phyloP scores from a whole-genome alignment of 2,329 filamentous ascomycete genomes.

The Diaporthe australafricana region DNA sequence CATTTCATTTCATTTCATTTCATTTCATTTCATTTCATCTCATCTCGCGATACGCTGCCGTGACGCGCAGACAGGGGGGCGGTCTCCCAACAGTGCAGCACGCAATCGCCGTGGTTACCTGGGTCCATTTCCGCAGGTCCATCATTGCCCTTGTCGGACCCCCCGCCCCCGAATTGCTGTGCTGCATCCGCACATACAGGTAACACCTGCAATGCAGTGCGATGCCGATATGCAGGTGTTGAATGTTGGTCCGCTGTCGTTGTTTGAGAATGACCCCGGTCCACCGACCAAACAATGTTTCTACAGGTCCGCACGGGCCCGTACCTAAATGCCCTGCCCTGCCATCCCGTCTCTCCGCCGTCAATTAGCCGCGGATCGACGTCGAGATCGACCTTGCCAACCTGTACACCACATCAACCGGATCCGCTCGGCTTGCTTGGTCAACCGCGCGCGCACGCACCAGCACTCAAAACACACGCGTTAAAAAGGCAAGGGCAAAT shows the following conservation, averaged over 20 bases:
- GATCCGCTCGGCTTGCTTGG: too few relatives aligned
- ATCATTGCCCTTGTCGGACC: not conserved
- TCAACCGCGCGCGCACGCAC: too few relatives aligned
- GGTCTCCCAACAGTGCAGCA: conserved; percentile 6
- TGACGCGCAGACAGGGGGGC: conserved; percentile 2
- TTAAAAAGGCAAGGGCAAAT: too few relatives aligned
- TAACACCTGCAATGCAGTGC: not conserved
- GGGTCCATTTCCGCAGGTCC: not conserved
- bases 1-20: conserved; percentile 6
- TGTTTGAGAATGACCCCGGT: conserved; percentile 13
- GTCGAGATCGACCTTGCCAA: not conserved
- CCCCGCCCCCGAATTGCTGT: not conserved
- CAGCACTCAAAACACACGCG: too few relatives aligned
- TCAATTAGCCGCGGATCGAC: conserved; percentile 32
- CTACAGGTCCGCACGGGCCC: conserved; percentile 26
- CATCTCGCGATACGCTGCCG: conserved; percentile 33
- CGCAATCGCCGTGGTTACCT: too few relatives aligned
- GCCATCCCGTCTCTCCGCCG: not conserved
- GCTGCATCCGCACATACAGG: not conserved
- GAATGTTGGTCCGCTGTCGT: conserved; percentile 11
- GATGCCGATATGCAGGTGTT: conserved; percentile 19
- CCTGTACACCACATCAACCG: too few relatives aligned
- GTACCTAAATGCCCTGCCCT: conserved; percentile 15
- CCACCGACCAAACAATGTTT: conserved; percentile 35
- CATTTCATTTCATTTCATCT: not conserved